Evolutionary conservation across 164 flowering plant species (phyloP).

Genomic region (Santalum album): DNA sequence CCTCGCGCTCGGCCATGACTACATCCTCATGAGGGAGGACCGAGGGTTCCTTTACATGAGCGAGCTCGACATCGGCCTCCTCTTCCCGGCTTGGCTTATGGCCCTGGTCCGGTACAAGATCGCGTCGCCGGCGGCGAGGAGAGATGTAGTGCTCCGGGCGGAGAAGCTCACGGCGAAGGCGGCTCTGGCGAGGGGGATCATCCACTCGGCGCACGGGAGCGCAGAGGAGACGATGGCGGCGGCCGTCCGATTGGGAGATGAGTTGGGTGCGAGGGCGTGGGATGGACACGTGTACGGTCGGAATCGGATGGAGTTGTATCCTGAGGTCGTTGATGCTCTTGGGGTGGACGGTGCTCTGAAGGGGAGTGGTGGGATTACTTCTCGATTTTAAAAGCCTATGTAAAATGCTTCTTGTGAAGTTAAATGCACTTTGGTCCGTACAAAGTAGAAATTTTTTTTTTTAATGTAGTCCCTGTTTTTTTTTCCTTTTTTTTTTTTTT

Average conservation of each 20-base stretch:
- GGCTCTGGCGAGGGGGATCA: slow-evolving; percentile 41
- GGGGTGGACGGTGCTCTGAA: no score
- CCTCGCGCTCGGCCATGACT: slow-evolving; percentile 45
- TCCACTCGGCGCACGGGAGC: slow-evolving; percentile 38
- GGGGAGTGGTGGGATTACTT: no score
- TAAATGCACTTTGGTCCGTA: no score
- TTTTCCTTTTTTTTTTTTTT: no score
- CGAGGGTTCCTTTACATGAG: slow-evolving; percentile 42
- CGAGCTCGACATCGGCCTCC: slow-evolving; percentile 44
- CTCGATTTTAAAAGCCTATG: no score
- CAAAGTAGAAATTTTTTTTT: no score
- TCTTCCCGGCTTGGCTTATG: slow-evolving; percentile 35
- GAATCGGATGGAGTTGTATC: neutral
- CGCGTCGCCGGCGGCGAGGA: slow-evolving; percentile 15
- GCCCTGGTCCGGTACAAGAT: slow-evolving; percentile 27
- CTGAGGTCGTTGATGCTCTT: no score
- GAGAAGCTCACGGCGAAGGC: slow-evolving; percentile 28
- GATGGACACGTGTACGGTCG: slow-evolving; percentile 22
- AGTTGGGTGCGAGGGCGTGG: slow-evolving; percentile 48
- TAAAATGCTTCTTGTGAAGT: no score
- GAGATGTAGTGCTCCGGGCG: slow-evolving; percentile 27
- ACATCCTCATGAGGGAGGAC: slow-evolving; percentile 32
- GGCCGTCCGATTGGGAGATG: slow-evolving; percentile 42
- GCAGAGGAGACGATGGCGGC: slow-evolving; percentile 51
- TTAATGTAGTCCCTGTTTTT: no score